Evolutionary conservation across 1,284 basidiomycete species (phyloP).

Genomic region (Naganishia sp.): DNA sequence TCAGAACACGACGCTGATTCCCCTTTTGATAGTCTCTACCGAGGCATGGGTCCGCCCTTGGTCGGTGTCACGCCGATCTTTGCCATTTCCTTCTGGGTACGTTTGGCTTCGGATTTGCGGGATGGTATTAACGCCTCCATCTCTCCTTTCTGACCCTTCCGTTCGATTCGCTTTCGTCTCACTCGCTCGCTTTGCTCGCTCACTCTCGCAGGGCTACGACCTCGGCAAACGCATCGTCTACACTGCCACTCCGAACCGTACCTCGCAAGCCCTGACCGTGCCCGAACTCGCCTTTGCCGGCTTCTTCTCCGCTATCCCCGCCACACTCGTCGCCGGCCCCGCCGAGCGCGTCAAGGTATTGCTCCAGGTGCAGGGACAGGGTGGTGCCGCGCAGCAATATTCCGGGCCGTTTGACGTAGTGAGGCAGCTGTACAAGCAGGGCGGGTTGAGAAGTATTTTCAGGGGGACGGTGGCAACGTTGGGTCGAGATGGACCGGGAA

Average conservation of each 20-base stretch:
- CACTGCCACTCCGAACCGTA: conserved; percentile 55
- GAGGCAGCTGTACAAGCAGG: conserved; percentile 88
- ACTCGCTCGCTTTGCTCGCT: background rate
- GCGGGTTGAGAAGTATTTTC: conserved; percentile 88
- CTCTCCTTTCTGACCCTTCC: conserved; percentile 1
- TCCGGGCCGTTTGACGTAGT: conserved; percentile 91
- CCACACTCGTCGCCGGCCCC: conserved; percentile 88
- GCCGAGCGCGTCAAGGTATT: conserved; percentile 97
- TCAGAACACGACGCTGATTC: background rate
- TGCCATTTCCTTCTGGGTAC: conserved; percentile 95
- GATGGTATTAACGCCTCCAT: background rate
- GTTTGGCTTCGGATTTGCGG: conserved; percentile 36
- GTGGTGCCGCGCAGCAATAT: conserved; percentile 62
- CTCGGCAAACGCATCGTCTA: conserved; percentile 86
- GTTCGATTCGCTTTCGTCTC: background rate
- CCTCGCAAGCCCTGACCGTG: conserved; percentile 63
- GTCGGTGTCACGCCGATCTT: conserved; percentile 98
- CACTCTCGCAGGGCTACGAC: conserved; percentile 75
- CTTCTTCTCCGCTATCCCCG: conserved; percentile 90
- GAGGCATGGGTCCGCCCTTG: conserved; percentile 93
- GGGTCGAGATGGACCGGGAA: conserved; percentile 91
- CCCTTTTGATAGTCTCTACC: conserved; percentile 70
- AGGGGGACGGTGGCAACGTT: conserved; percentile 90
- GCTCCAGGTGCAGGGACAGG: conserved; percentile 90
- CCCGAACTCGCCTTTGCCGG: conserved; percentile 79